Percentiles rank a stretch among this genome's conserved stretches.
phyloP scores from a whole-genome alignment of 2,329 filamentous ascomycete genomes.

The Colletotrichum sp. region DNA sequence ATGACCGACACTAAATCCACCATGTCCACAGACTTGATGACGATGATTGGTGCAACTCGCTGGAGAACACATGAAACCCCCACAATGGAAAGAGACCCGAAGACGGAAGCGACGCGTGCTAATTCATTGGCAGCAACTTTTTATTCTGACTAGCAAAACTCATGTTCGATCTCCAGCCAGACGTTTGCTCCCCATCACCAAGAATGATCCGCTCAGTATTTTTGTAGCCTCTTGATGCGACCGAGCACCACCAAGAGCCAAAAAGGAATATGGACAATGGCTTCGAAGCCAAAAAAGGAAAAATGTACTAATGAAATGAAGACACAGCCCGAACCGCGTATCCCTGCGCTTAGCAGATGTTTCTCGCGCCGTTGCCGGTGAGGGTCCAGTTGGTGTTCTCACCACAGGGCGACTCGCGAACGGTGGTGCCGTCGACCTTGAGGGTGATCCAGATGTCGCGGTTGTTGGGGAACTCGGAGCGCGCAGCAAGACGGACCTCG shows the following conservation, averaged over 20 bases:
- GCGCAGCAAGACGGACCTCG: constrained; percentile 58
- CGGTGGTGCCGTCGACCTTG: constrained; percentile 52
- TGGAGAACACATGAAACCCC: neutral
- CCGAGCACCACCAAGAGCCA: neutral
- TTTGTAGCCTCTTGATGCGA: neutral
- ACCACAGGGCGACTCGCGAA: constrained; percentile 59
- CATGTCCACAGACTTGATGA: neutral
- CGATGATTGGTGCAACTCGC: neutral
- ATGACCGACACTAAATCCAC: neutral
- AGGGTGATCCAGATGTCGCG: constrained; percentile 55
- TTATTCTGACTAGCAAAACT: neutral
- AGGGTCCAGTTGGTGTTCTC: constrained; percentile 56
- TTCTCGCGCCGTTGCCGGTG: constrained; percentile 46
- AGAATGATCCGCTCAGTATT: neutral
- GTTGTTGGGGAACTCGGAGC: constrained; percentile 59
- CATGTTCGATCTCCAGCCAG: neutral
- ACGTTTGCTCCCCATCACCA: neutral
- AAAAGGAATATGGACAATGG: neutral
- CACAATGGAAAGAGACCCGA: neutral
- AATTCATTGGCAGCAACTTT: neutral
- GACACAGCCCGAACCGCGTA: neutral
- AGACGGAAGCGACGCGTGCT: neutral
- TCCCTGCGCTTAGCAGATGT: constrained; percentile 41
- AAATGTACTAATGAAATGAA: neutral
- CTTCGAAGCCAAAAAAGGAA: neutral